phyloP scores from a whole-genome alignment of 805 yeast species.

The Saccharomycopsis oosterbeekiorum region DNA sequence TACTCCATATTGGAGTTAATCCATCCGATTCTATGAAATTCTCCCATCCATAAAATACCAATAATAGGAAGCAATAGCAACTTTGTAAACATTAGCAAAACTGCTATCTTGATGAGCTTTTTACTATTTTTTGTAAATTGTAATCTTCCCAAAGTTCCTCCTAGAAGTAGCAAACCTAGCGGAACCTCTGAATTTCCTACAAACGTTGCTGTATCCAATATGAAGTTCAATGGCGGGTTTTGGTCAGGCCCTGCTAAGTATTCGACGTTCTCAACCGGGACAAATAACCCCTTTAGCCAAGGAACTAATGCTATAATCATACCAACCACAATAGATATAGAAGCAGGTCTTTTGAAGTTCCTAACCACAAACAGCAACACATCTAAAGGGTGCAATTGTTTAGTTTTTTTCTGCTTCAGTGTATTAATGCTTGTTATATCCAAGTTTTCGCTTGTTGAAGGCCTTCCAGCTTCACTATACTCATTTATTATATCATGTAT shows the following conservation, averaged over 20 bases:
- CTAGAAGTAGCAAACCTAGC: constrained; percentile 70
- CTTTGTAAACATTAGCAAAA: constrained; percentile 45
- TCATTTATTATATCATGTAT: constrained; percentile 3
- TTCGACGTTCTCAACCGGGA: constrained; percentile 29
- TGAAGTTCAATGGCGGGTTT: constrained; percentile 73
- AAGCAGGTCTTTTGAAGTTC: constrained; percentile 63
- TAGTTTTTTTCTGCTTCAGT: background rate
- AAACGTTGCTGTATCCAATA: constrained; percentile 73
- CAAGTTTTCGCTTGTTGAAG: background rate
- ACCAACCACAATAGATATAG: constrained; percentile 57
- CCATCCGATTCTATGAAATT: constrained; percentile 52
- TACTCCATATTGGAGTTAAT: constrained; percentile 43
- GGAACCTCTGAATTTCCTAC: constrained; percentile 89
- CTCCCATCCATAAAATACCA: constrained; percentile 57
- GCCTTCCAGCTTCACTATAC: constrained; percentile 3
- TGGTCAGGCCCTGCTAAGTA: constrained; percentile 77
- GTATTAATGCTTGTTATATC: background rate
- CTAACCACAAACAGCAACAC: constrained; percentile 28
- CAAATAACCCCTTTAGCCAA: constrained; percentile 72
- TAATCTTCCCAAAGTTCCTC: constrained; percentile 81
- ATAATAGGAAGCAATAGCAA: constrained; percentile 70
- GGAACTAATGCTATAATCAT: constrained; percentile 75
- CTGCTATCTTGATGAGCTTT: constrained; percentile 61
- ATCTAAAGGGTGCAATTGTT: background rate
- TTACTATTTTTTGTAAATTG: constrained; percentile 48